Percentiles rank a stretch among this genome's conserved stretches.
These are phyloP conservation scores for Wickerhamiella dianesei DNA, from an alignment of 805 yeast genomes.

Conservation along the genomic window DNA sequence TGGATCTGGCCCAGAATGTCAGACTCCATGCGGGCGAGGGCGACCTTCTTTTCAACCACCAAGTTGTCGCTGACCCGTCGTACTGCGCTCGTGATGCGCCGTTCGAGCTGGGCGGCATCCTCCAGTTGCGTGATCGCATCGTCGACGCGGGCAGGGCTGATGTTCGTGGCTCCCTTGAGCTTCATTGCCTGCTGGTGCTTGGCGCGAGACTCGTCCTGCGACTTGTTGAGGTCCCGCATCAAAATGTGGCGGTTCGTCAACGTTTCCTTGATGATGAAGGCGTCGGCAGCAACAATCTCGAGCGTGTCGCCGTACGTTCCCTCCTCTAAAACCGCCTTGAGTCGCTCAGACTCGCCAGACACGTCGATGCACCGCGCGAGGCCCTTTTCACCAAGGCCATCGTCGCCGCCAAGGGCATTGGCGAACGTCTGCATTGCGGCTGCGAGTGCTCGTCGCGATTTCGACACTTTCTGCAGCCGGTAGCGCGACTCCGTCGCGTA, in stretches of 20 bases:
- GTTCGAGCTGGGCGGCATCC: conserved; percentile 62
- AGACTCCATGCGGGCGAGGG: conserved; percentile 43
- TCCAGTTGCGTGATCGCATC: conserved; percentile 75
- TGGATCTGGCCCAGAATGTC: conserved; percentile 43
- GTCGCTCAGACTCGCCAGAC: conserved; percentile 63
- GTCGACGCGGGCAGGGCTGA: conserved; percentile 79
- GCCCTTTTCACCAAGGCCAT: conserved; percentile 27
- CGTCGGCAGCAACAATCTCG: conserved; percentile 50
- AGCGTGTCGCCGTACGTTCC: conserved; percentile 70
- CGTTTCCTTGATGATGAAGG: conserved; percentile 81
- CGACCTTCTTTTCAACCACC: conserved; percentile 54
- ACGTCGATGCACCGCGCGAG: conserved; percentile 54
- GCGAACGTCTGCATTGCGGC: conserved; percentile 45
- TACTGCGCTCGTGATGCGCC: conserved; percentile 60
- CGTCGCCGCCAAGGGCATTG: neutral
- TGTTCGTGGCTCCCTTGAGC: conserved; percentile 55
- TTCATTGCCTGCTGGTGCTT: conserved; percentile 58
- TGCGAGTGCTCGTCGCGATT: conserved; percentile 35
- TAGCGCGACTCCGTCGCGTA: conserved; percentile 35
- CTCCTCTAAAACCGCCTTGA: conserved; percentile 56
- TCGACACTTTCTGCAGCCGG: conserved; percentile 46
- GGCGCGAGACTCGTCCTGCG: conserved; percentile 58
- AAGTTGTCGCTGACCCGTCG: conserved; percentile 76
- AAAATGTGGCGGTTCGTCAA: conserved; percentile 81
- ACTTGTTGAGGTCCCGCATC: conserved; percentile 75